Evolutionary conservation across 306 rosid genomes (phyloP).

Genomic region (Cotoneaster glaucophyllus): DNA sequence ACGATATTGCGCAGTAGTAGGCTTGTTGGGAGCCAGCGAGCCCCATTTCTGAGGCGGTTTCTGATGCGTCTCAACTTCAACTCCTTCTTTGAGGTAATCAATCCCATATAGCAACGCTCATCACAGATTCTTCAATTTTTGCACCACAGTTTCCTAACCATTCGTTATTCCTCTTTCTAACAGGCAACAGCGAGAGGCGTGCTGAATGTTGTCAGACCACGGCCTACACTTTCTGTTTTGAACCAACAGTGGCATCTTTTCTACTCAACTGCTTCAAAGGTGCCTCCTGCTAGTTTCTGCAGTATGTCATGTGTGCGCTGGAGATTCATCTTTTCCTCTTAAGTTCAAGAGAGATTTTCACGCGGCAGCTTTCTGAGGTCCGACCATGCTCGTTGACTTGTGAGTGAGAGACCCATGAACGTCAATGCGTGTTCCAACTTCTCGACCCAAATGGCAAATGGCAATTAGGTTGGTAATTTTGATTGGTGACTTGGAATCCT

Average conservation of each 20-base stretch:
- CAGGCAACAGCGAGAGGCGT: conserved; percentile 96
- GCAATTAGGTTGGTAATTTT: not conserved
- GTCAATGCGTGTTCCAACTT: not conserved
- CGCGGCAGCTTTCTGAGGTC: not conserved
- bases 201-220: conserved; percentile 78
- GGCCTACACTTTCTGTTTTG: conserved; percentile 59
- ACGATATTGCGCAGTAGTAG: conserved; percentile 95
- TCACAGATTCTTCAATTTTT: not conserved
- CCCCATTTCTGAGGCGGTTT: conserved; percentile 90
- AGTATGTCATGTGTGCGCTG: conserved; percentile 7
- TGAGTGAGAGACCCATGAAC: not conserved
- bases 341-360: not conserved
- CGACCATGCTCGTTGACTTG: not conserved
- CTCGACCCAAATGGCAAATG: not conserved
- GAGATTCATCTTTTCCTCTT: not conserved
- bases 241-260: conserved; percentile 41
- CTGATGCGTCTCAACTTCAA: conserved; percentile 82
- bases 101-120: not conserved
- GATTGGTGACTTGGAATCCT: not conserved
- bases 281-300: not conserved
- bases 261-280: conserved; percentile 4
- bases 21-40: conserved; percentile 95
- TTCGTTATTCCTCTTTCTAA: conserved; percentile 10
- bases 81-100: conserved; percentile 78
- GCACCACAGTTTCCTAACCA: not conserved